Evolutionary conservation across 371 early-diverging fungal genomes (phyloP).

Genomic region (Mortierella sp.): DNA sequence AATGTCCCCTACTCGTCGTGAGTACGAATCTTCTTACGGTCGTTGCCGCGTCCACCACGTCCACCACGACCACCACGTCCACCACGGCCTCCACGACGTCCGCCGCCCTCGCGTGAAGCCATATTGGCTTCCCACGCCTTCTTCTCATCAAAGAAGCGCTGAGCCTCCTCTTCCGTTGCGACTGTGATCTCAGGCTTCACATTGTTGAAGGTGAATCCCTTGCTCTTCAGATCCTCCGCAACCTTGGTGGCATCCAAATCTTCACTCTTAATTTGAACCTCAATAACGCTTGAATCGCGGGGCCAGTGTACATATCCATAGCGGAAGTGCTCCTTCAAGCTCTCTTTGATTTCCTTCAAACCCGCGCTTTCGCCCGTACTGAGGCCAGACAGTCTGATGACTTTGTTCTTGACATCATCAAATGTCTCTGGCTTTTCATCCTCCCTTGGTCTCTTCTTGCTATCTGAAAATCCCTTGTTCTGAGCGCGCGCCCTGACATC

Average conservation of each 20-base stretch:
- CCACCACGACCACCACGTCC: constrained; percentile 52
- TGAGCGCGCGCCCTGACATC: constrained; percentile 34
- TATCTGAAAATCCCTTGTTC: constrained; percentile 45
- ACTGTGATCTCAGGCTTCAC: constrained; percentile 48
- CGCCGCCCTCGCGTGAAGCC: constrained; percentile 23
- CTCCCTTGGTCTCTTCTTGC: constrained; percentile 52
- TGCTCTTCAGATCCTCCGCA: constrained; percentile 49
- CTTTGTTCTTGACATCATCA: constrained; percentile 54
- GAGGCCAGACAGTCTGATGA: constrained; percentile 55
- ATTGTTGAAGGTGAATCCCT: constrained; percentile 49
- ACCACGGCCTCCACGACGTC: constrained; percentile 42
- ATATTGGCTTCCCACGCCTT: constrained; percentile 38
- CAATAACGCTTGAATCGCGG: constrained; percentile 33
- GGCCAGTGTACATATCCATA: constrained; percentile 59
- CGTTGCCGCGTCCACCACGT: constrained; percentile 45
- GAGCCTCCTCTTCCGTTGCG: constrained; percentile 53
- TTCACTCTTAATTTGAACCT: constrained; percentile 58
- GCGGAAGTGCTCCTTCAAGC: constrained; percentile 45
- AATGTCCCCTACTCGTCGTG: constrained; percentile 11
- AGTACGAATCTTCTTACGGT: constrained; percentile 54
- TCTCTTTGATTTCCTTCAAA: constrained; percentile 55
- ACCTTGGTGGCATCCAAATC: constrained; percentile 56
- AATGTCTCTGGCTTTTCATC: constrained; percentile 35
- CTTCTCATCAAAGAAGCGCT: constrained; percentile 58
- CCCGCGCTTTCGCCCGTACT: constrained; percentile 43